Evolutionary conservation across 1,139 yeast genomes (phyloP).

Genomic region (Candida glucosophila): DNA sequence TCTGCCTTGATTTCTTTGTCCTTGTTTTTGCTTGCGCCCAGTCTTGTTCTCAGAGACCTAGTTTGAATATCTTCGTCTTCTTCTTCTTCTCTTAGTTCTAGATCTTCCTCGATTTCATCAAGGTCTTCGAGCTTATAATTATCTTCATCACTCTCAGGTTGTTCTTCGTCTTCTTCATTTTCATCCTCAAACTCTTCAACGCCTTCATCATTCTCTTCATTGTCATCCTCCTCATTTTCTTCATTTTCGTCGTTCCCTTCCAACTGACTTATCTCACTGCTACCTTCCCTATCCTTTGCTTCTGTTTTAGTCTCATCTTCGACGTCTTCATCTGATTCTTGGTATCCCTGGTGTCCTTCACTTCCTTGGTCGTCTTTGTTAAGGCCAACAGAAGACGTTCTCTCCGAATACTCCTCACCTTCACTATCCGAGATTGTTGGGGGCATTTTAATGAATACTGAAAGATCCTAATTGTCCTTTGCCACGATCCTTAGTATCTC

Average conservation of each 20-base stretch:
- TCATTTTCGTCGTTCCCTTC: conserved; percentile 10
- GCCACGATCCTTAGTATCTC: too few species aligned
- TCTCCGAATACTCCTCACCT: conserved; percentile 7
- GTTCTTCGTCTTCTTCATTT: conserved; percentile 13
- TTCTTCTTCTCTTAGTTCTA: conserved; percentile 28
- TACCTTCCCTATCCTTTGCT: conserved; percentile 5
- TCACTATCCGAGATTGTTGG: conserved; percentile 10
- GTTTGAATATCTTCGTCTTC: conserved; percentile 11
- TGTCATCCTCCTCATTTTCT: conserved; percentile 3
- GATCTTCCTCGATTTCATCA: conserved; percentile 33
- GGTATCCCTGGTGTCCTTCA: conserved; percentile 5
- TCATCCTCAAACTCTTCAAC: conserved; percentile 9
- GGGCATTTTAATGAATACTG: conserved; percentile 6
- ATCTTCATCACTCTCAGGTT: conserved; percentile 22
- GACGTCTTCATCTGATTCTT: conserved; percentile 7
- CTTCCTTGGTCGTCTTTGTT: conserved; percentile 11
- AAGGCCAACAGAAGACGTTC: conserved; percentile 7
- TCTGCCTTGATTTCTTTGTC: conserved; percentile 3
- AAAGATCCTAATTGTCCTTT: too few species aligned
- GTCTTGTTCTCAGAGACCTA: conserved; percentile 1
- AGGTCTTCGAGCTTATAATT: conserved; percentile 29
- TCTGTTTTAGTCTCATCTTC: conserved; percentile 6
- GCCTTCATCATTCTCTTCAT: conserved; percentile 2
- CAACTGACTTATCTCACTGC: conserved; percentile 7
- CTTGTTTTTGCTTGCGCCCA: neutral